Percentiles rank a stretch among this genome's conserved stretches.
These are phyloP conservation scores for Cryptosporidium ubiquitum DNA, from an alignment of 169 alveolate species.

Conservation along the genomic window DNA sequence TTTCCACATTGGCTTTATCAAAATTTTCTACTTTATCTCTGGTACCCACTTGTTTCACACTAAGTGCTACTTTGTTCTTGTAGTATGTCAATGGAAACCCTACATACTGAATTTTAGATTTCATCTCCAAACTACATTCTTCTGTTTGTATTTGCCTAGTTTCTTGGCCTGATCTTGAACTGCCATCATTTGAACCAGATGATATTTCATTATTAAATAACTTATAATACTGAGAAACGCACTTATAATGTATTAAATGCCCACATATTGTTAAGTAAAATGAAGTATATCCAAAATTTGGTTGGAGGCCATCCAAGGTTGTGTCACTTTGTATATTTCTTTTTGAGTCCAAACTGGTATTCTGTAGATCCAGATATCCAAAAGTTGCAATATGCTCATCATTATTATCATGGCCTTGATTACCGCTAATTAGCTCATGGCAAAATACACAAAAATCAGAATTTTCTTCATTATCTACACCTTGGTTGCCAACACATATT, in stretches of 20 bases:
- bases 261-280: conserved; percentile 56
- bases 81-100: background rate
- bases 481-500: too few relatives aligned
- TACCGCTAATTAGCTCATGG: conserved; percentile 4
- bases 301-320: background rate
- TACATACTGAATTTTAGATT: background rate
- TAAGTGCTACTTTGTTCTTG: background rate
- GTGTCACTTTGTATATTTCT: background rate
- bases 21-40: background rate
- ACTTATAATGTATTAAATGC: conserved; percentile 35
- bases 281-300: conserved; percentile 4
- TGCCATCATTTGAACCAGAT: background rate
- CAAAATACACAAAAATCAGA: conserved; percentile 53
- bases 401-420: background rate
- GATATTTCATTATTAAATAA: background rate
- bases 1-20: background rate
- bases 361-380: conserved; percentile 53
- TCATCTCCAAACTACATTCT: background rate
- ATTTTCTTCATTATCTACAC: background rate
- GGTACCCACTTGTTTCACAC: background rate
- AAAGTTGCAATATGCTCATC: conserved; percentile 13
- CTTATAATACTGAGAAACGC: conserved; percentile 38
- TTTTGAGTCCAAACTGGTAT: background rate
- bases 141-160: background rate
- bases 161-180: background rate